These are phyloP conservation scores for Penicillium canescens DNA, from an alignment of 495 filamentous ascomycete species.

Conservation along the genomic window DNA sequence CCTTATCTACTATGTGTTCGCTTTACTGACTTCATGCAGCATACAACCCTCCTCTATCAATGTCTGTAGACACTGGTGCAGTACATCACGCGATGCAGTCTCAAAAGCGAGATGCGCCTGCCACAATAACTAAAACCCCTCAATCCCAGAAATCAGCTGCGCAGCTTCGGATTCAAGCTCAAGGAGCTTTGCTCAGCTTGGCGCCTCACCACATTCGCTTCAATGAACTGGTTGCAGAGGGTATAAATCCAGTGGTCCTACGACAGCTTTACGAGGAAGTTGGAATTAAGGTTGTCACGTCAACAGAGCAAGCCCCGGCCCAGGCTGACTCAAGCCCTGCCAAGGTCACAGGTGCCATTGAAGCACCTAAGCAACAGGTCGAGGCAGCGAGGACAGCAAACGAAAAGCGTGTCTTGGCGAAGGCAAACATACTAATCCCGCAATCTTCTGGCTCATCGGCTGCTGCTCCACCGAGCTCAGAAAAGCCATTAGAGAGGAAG, in stretches of 20 bases:
- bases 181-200: constrained; percentile 65
- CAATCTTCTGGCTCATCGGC: constrained; percentile 8
- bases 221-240: constrained; percentile 68
- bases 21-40: constrained; percentile 31
- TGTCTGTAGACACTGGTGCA: constrained; percentile 20
- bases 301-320: not conserved
- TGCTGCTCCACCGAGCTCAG: constrained; percentile 10
- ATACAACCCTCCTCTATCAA: constrained; percentile 42
- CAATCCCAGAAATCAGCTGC: constrained; percentile 22
- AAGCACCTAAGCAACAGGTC: not conserved
- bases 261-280: constrained; percentile 65
- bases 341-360: no score
- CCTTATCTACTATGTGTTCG: not conserved
- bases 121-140: not conserved
- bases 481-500: constrained; percentile 67
- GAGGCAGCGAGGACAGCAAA: not conserved
- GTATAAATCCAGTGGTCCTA: constrained; percentile 63
- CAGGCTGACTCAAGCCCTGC: no score
- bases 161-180: constrained; percentile 65
- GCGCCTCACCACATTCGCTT: constrained; percentile 66
- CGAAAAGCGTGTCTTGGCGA: constrained; percentile 2
- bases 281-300: constrained; percentile 46
- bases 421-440: constrained; percentile 4
- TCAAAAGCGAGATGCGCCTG: constrained; percentile 5
- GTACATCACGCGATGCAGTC: constrained; percentile 17